Evolutionary conservation across 1,284 basidiomycete species (phyloP).

Genomic region (Leccinum insolens): DNA sequence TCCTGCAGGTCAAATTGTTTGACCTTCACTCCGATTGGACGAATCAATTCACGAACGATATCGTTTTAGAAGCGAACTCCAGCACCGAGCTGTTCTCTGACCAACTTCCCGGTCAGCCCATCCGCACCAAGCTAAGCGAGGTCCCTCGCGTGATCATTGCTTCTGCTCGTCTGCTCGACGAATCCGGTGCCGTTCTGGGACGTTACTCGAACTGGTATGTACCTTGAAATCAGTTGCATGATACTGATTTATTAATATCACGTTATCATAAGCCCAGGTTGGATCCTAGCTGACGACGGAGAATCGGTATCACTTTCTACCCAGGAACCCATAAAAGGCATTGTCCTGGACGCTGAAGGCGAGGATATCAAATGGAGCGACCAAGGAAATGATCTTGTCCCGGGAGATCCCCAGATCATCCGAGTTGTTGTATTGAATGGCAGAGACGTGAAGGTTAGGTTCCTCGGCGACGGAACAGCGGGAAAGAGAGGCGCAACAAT

Average conservation of each 20-base stretch:
- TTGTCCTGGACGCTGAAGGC: slow-evolving; percentile 80
- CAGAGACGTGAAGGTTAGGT: slow-evolving; percentile 65
- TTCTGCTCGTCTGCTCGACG: slow-evolving; percentile 72
- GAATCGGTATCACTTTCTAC: slow-evolving; percentile 65
- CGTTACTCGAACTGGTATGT: slow-evolving; percentile 79
- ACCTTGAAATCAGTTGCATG: slow-evolving; percentile 21
- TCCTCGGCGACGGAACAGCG: slow-evolving; percentile 74
- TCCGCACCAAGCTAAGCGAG: slow-evolving; percentile 67
- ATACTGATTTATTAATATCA: slow-evolving; percentile 12
- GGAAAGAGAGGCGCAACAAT: slow-evolving; percentile 31
- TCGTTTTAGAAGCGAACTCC: slow-evolving; percentile 70
- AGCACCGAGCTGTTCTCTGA: slow-evolving; percentile 82
- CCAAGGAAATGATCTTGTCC: slow-evolving; percentile 86
- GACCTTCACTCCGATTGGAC: slow-evolving; percentile 67
- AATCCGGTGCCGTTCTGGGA: slow-evolving; percentile 61
- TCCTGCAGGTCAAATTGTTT: slow-evolving; percentile 70
- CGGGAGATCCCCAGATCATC: slow-evolving; percentile 77
- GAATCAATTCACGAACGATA: slow-evolving; percentile 51
- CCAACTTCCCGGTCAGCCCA: slow-evolving; percentile 67
- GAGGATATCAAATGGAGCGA: slow-evolving; percentile 78
- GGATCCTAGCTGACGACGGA: slow-evolving; percentile 68
- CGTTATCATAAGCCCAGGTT: slow-evolving; percentile 54
- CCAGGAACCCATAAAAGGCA: slow-evolving; percentile 81
- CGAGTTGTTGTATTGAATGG: slow-evolving; percentile 66
- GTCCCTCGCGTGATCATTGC: slow-evolving; percentile 70